Evolutionary conservation across 169 alveolate genomes (phyloP).

Genomic region (Eimeria zaria): DNA sequence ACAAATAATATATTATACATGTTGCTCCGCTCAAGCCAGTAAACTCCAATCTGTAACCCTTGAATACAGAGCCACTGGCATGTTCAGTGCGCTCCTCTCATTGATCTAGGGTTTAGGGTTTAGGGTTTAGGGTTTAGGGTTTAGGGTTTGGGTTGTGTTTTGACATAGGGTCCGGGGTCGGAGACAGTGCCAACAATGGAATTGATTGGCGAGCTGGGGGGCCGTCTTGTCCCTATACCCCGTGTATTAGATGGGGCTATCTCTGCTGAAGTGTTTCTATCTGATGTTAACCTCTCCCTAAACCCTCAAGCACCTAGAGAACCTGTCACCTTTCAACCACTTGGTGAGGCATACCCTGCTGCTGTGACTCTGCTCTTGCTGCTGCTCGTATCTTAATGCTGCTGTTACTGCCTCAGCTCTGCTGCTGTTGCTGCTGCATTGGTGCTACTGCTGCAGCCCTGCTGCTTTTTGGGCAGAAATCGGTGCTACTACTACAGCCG

Average conservation of each 20-base stretch:
- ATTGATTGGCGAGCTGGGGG: conserved; percentile 16
- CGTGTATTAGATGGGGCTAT: neutral
- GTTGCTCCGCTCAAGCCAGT: too few relatives aligned
- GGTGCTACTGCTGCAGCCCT: conserved; percentile 10
- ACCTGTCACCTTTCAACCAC: conserved; percentile 60
- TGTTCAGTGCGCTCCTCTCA: too few relatives aligned
- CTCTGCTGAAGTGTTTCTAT: neutral
- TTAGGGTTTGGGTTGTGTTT: conserved; percentile 19
- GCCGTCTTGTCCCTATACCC: conserved; percentile 18
- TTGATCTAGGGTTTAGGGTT: too few relatives aligned
- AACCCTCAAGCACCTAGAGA: conserved; percentile 34
- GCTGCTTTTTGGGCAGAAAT: neutral
- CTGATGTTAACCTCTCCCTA: conserved; percentile 32
- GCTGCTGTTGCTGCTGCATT: conserved; percentile 6
- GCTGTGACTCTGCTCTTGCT: neutral
- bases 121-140: conserved; percentile 26
- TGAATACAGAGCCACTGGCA: too few relatives aligned
- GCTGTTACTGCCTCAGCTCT: neutral
- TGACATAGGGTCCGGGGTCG: neutral
- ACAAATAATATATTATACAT: too few relatives aligned
- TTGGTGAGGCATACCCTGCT: conserved; percentile 28
- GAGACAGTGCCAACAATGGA: conserved; percentile 6
- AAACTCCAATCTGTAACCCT: too few relatives aligned
- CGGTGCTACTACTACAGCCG: neutral
- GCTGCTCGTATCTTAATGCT: neutral